Base-by-base conservation (phyloP, 192 early-diverging fungal species). In the Obelidium mucronatum region DNA sequence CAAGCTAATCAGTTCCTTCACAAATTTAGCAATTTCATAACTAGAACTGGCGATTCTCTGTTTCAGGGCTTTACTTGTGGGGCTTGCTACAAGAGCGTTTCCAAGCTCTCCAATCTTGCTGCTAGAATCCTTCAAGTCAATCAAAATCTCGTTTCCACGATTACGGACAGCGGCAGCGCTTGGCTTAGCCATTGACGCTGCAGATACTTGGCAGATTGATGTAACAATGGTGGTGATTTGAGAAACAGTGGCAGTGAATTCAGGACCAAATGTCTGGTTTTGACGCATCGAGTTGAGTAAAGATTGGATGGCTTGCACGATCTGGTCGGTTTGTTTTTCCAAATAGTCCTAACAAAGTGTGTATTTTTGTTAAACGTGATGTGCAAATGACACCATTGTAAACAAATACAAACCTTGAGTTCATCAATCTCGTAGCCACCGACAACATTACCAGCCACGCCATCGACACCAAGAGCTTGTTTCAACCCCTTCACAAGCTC, bases 21-120 rank as follows among this genome's bases (percentile, higher is more conserved):
- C 94, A 76, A 84, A 91, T 75, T 93, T 94, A 28, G 94, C 95
- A 78, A 98, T 93, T 71, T 98, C 95, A 83, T 95, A 95, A 48
- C 90, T 83, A 1, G 91, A 92, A 53, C 90, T 91, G 2, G 94
- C 94, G 61, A 98, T 82, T 63, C 92, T 82, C 79, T 95, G 92
- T 81, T 96, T 98, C 73, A 90, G 84, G 1, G 86, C 85, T 73
- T 90, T 93, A 62, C 79, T 82, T 34, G 67, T 75, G 17, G 86
- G 85, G 1, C 74, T 55, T 22, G 79, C 56, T 3, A 83, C 78
- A 60, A 94, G 83, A 30, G 67, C 60, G n/a, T 81, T 81, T 30
- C 88, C 85, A 48, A 92, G 82, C 71, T 91, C 84, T 33, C 86
- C 83, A 65, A 93, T 80, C 56, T 83, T 82, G 71, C 83, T 72